phyloP scores from a whole-genome alignment of 305 asterid genomes.

The Solanum hybrid region DNA sequence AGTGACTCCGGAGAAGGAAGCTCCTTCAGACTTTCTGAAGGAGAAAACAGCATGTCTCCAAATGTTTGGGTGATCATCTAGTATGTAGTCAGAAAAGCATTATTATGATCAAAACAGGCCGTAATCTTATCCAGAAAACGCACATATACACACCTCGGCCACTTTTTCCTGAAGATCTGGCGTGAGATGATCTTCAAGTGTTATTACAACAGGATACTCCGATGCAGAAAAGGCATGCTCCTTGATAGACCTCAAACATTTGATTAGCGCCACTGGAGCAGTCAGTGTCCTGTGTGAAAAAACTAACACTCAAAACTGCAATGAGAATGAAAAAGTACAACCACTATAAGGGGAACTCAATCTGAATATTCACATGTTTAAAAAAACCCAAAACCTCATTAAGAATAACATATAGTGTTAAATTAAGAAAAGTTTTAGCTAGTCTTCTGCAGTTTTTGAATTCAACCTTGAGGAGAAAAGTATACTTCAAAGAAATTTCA shows the following conservation, averaged over 20 bases:
- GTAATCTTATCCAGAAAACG: constrained; percentile 9
- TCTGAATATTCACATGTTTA: neutral
- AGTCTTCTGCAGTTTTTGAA: neutral
- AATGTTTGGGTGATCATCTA: constrained; percentile 82
- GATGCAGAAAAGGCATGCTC: constrained; percentile 64
- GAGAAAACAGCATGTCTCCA: constrained; percentile 62
- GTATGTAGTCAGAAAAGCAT: constrained; percentile 18
- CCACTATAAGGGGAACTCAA: neutral
- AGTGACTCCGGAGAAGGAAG: constrained; percentile 64
- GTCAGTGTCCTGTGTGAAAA: constrained; percentile 60
- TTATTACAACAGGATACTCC: constrained; percentile 73
- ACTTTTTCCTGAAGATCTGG: constrained; percentile 67
- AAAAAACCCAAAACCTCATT: neutral
- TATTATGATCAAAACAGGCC: constrained; percentile 1
- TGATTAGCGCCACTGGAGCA: constrained; percentile 55
- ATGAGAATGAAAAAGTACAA: neutral
- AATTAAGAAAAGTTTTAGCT: neutral
- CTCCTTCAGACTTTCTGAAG: constrained; percentile 45
- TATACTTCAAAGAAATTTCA: neutral
- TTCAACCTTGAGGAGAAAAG: neutral
- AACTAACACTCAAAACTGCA: neutral
- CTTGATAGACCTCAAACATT: constrained; percentile 73
- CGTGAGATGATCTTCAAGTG: constrained; percentile 82
- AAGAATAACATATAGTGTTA: neutral
- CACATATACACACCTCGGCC: constrained; percentile 49